A percentile compares a stretch with the other conserved stretches of the same genome.
Evolutionary conservation across 1,139 yeast species (phyloP).

Genomic region (Pichia sp.): DNA sequence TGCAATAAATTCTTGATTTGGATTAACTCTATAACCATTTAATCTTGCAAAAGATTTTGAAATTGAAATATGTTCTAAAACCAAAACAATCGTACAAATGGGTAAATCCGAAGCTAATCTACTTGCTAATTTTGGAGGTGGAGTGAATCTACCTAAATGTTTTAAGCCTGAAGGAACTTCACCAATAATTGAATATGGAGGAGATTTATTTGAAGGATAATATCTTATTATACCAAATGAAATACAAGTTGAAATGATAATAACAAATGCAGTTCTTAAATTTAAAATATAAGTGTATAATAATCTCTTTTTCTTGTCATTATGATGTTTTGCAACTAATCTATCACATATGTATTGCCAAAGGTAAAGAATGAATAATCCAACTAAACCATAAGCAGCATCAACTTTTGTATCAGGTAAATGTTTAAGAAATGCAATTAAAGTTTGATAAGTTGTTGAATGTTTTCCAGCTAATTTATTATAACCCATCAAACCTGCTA

Average conservation of each 20-base stretch:
- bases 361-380: conserved; percentile 58
- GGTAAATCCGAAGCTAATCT: conserved; percentile 74
- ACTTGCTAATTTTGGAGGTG: conserved; percentile 55
- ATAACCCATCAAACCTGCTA: conserved; percentile 80
- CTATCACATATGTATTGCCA: conserved; percentile 56
- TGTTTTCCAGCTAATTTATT: conserved; percentile 64
- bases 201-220: conserved; percentile 5
- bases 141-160: conserved; percentile 67
- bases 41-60: conserved; percentile 89
- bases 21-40: conserved; percentile 82
- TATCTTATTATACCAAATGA: conserved; percentile 40
- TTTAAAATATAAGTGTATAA: conserved; percentile 66
- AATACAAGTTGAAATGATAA: conserved; percentile 68
- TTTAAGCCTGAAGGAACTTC: conserved; percentile 76
- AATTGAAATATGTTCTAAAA: conserved; percentile 88
- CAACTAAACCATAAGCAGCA: conserved; percentile 83
- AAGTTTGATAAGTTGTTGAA: conserved; percentile 59
- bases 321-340: conserved; percentile 46
- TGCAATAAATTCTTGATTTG: conserved; percentile 90
- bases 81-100: conserved; percentile 70
- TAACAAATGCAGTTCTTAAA: conserved; percentile 72
- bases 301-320: conserved; percentile 43
- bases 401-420: conserved; percentile 60
- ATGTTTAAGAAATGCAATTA: conserved; percentile 65
- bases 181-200: conserved; percentile 61